These are phyloP conservation scores for Neofusicoccum umdonicola DNA, from an alignment of 2,329 filamentous ascomycete genomes.

Conservation along the genomic window DNA sequence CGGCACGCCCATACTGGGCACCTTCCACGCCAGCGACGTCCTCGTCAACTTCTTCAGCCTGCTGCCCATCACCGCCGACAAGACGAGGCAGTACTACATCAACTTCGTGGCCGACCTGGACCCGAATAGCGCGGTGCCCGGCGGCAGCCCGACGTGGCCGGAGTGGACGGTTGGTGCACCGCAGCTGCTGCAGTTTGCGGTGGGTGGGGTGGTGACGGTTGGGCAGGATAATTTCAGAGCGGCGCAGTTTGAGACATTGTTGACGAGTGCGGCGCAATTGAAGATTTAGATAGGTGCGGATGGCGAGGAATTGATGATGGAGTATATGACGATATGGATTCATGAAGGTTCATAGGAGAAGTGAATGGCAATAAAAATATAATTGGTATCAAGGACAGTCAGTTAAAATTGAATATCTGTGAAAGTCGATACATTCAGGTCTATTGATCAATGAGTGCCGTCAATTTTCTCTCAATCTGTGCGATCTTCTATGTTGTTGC, in stretches of 20 bases:
- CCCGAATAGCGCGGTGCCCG: conserved; percentile 57
- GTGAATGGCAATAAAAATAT: too few species aligned
- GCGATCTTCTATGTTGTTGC: too few species aligned
- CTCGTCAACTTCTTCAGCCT: conserved; percentile 57
- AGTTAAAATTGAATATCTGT: too few species aligned
- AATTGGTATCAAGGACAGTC: too few species aligned
- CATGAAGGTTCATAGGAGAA: neutral
- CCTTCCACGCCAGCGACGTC: conserved; percentile 70
- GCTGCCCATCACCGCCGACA: conserved; percentile 24
- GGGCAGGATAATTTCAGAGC: conserved; percentile 41
- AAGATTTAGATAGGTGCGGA: neutral
- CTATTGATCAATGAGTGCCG: too few species aligned
- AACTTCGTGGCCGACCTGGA: conserved; percentile 69
- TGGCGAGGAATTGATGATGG: neutral
- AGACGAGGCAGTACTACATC: conserved; percentile 62
- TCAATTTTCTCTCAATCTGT: too few species aligned
- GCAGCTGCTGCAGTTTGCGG: conserved; percentile 52
- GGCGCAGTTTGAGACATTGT: neutral
- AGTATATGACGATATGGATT: neutral
- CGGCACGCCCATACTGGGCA: conserved; percentile 70
- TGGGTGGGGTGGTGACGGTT: conserved; percentile 34
- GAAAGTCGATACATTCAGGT: too few species aligned
- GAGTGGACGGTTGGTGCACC: conserved; percentile 49
- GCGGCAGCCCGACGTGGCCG: conserved; percentile 47
- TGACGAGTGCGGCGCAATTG: neutral